Evolutionary conservation across 2,329 filamentous ascomycete genomes (phyloP), one percentile per base, ranked within the genome.

Genomic region (Aspergillus pseudoglaucus): DNA sequence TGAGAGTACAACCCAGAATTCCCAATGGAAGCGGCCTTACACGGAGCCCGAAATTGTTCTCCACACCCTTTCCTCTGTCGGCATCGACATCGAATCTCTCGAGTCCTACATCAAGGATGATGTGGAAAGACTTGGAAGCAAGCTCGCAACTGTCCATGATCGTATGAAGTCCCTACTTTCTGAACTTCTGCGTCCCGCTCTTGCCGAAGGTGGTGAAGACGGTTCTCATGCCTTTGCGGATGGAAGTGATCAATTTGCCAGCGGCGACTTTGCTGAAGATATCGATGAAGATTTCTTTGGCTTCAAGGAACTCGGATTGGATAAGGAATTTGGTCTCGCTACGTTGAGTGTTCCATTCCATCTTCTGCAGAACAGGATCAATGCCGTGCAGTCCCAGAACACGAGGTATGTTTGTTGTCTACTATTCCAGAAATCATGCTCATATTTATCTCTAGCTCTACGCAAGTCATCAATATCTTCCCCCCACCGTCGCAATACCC

Each of bases 251-350:
- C 93, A 97, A 64, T 98, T 97, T 59, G 84, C 96, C 42, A 89
- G 88, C 41, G 93, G 93, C 52, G 93, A 98, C 68, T 98, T 98
- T 66, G 93, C 93, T 0, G 93, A 96, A 65, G 93, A 98, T 59
- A 86, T 98, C 10, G 91, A 90, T 52, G 93, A 98, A 74, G 93
- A 98, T 71, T 98, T 96, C 79, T 98, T 98, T 62, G 93, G 93
- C 23, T 97, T 98, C 80, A 90, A 90, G 64, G 90, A 95, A 51
- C 81, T 98, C 41, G 93, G 93, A 39, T 79, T 98, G 49, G 90
- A 95, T 61, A 85, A 84, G 58, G 93, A 98, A 65, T 86, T 97
- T 64, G 90, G 90, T 15, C 78, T 93, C 52, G 85, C 91, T 27
- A 87, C 87, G 56, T 81, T 97, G 52, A 90, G 88, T 46, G 93